Conservation (phyloP, 768 basidiomycete genomes). For the Boletus rufocinnamomeus region DNA sequence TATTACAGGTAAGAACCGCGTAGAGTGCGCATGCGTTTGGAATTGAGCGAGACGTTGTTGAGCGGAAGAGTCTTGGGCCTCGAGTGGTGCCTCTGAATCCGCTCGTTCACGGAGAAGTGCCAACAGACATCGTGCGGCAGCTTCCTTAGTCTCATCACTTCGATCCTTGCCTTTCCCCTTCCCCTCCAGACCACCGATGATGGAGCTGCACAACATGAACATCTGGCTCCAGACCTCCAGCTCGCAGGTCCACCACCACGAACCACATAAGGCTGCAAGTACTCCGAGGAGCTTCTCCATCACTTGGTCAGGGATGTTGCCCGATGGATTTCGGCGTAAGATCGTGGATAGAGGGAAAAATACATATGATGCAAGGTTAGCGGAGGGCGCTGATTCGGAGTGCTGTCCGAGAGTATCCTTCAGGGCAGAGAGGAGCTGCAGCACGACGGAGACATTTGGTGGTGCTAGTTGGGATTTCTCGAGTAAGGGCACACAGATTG, state of each 20-base stretch:
- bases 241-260: constrained; percentile 89
- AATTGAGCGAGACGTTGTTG: constrained; percentile 42
- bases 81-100: constrained; percentile 42
- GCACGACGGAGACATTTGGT: constrained; percentile 46
- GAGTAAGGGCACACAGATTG: constrained; percentile 79
- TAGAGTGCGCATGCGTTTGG: constrained; percentile 40
- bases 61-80: constrained; percentile 18
- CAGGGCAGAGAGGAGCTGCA: constrained; percentile 57
- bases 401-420: constrained; percentile 47
- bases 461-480: constrained; percentile 66
- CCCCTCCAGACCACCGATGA: constrained; percentile 62
- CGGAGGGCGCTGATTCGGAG: constrained; percentile 45
- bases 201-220: constrained; percentile 71
- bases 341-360: constrained; percentile 88
- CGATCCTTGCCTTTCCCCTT: constrained; percentile 69
- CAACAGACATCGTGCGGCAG: constrained; percentile 67
- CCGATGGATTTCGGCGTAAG: constrained; percentile 70
- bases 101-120: constrained; percentile 59
- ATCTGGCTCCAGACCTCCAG: constrained; percentile 78
- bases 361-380: constrained; percentile 74
- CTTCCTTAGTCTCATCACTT: constrained; percentile 81
- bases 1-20: constrained; percentile 69
- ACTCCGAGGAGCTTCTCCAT: constrained; percentile 70
- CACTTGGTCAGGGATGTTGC: constrained; percentile 74
- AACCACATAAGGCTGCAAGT: constrained; percentile 58